Percentiles rank a stretch among this genome's conserved stretches.
These are phyloP conservation scores for Solanum appendiculatum DNA, from an alignment of 257 asterid genomes.

Conservation along the genomic window DNA sequence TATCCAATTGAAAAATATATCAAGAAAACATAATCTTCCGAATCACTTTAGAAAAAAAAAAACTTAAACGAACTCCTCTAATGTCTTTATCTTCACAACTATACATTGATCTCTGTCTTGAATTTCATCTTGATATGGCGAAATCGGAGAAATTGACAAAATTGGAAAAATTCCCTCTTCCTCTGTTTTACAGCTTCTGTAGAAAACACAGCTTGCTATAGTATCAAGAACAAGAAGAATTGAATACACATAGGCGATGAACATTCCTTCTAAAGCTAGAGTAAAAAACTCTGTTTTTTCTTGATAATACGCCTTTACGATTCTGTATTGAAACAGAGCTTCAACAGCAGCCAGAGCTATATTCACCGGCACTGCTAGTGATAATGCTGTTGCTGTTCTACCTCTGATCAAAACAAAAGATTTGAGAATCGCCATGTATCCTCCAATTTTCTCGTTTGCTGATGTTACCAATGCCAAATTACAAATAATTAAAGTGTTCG, in stretches of 20 bases:
- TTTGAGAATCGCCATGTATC: conserved; percentile 32
- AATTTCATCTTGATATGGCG: conserved; percentile 8
- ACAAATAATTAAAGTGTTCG: conserved; percentile 39
- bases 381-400: conserved; percentile 48
- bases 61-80: conserved; percentile 19
- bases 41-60: not conserved
- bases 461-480: conserved; percentile 41
- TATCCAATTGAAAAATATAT: not conserved
- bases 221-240: conserved; percentile 41
- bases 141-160: not conserved
- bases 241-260: conserved; percentile 47
- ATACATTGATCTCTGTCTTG: conserved; percentile 11
- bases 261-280: conserved; percentile 32
- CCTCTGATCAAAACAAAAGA: conserved; percentile 35
- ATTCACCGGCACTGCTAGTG: conserved; percentile 33
- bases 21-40: not conserved
- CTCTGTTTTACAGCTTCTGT: conserved; percentile 27
- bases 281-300: not conserved
- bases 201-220: conserved; percentile 28
- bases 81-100: conserved; percentile 3
- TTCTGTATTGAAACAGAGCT: conserved; percentile 50
- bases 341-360: conserved; percentile 40
- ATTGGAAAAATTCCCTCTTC: conserved; percentile 1
- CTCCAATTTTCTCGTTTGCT: conserved; percentile 38
- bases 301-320: conserved; percentile 21